Evolutionary conservation across 352 stramenopile genomes (phyloP).

Genomic region (Plasmopara viticola): DNA sequence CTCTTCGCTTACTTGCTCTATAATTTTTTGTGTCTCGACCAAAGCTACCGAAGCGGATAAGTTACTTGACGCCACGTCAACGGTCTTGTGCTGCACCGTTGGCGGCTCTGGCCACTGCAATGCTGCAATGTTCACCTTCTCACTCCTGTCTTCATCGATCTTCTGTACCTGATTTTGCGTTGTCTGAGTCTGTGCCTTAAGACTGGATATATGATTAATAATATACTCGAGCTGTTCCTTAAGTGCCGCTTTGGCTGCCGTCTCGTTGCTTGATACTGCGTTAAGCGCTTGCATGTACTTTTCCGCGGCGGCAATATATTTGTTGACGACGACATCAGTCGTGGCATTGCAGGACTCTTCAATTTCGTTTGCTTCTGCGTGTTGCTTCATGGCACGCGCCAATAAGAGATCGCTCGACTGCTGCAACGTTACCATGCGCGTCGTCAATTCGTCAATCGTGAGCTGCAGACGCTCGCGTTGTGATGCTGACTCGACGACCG

Average conservation of each 20-base stretch:
- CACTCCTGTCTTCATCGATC: not conserved
- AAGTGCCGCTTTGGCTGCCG: slow-evolving; percentile 29
- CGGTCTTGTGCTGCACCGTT: slow-evolving; percentile 13
- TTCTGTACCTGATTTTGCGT: slow-evolving; percentile 7
- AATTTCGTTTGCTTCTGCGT: slow-evolving; percentile 23
- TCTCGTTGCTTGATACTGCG: slow-evolving; percentile 29
- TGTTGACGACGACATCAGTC: slow-evolving; percentile 25
- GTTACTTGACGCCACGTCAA: slow-evolving; percentile 16
- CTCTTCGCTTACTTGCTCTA: slow-evolving; percentile 1
- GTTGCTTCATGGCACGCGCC: slow-evolving; percentile 26
- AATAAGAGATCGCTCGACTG: slow-evolving; percentile 30
- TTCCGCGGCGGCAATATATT: slow-evolving; percentile 50
- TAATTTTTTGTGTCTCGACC: not conserved
- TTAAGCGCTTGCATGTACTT: slow-evolving; percentile 65
- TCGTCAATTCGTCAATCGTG: slow-evolving; percentile 47
- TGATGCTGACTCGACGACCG: slow-evolving; percentile 66
- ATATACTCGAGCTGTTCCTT: slow-evolving; percentile 72
- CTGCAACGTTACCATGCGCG: slow-evolving; percentile 38
- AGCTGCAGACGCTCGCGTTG: slow-evolving; percentile 54
- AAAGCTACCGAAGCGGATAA: slow-evolving; percentile 3
- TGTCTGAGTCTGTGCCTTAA: slow-evolving; percentile 28
- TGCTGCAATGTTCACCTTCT: slow-evolving; percentile 9
- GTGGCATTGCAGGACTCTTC: slow-evolving; percentile 11
- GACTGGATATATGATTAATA: slow-evolving; percentile 51
- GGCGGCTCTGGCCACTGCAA: slow-evolving; percentile 43